A percentile compares a stretch with the other conserved stretches of the same genome.
phyloP scores from a whole-genome alignment of 192 early-diverging fungal genomes.

The Lobosporangium transversale region DNA sequence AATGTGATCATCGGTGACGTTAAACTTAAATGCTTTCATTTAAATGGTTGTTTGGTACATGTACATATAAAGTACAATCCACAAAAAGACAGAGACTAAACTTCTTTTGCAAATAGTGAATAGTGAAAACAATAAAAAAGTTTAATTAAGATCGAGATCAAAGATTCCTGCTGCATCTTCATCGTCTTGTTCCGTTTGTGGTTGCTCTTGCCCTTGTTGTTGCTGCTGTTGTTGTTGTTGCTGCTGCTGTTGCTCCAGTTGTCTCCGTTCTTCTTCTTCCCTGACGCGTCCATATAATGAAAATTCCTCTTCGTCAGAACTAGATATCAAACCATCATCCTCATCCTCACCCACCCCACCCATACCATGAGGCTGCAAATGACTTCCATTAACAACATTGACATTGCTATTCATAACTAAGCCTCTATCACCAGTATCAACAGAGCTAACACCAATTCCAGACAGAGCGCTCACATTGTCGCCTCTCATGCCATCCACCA shows the following conservation, averaged over 20 bases:
- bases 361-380: conserved; percentile 15
- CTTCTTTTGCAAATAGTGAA: no score
- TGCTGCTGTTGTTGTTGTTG: conserved; percentile 23
- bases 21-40: background rate
- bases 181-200: conserved; percentile 2
- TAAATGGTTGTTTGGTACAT: background rate
- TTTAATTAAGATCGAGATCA: conserved; percentile 14
- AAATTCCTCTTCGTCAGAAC: conserved; percentile 32
- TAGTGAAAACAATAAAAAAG: background rate
- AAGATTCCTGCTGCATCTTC: conserved; percentile 21
- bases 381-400: background rate
- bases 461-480: background rate
- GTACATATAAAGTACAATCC: background rate
- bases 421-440: background rate
- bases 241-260: conserved; percentile 19
- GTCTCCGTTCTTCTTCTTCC: conserved; percentile 10
- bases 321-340: conserved; percentile 36
- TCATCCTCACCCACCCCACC: conserved; percentile 21
- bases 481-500: no score
- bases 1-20: background rate
- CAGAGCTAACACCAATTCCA: background rate
- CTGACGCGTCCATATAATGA: conserved; percentile 20
- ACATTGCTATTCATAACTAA: background rate
- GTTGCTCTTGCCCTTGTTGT: conserved; percentile 16
- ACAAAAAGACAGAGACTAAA: background rate